Evolutionary conservation across 2,329 filamentous ascomycete species (phyloP).

Genomic region (Aspergillus viridinutans): DNA sequence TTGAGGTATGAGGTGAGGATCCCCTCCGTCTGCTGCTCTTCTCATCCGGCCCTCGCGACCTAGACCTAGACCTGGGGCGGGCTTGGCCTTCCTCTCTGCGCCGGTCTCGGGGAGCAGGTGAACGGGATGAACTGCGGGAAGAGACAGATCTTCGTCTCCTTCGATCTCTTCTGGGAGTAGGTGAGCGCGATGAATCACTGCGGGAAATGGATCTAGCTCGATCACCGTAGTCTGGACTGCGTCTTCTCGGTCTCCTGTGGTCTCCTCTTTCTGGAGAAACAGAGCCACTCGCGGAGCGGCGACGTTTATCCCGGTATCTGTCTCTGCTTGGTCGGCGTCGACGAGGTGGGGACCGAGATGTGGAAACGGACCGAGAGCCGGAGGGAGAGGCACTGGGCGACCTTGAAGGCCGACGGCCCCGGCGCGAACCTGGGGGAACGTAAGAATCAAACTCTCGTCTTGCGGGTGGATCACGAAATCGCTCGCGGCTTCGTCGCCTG

Average conservation of each 20-base stretch:
- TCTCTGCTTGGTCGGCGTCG: constrained; percentile 22
- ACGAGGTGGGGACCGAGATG: constrained; percentile 28
- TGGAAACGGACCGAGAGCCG: constrained; percentile 29
- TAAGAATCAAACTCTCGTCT: constrained; percentile 56
- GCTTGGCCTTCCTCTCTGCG: constrained; percentile 32
- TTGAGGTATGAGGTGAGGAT: constrained; percentile 42
- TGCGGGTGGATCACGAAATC: constrained; percentile 42
- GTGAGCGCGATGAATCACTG: constrained; percentile 52
- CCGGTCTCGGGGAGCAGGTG: constrained; percentile 29
- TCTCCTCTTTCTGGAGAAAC: constrained; percentile 37
- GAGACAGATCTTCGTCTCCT: constrained; percentile 38
- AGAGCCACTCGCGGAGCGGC: constrained; percentile 34
- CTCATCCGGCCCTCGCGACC: constrained; percentile 24
- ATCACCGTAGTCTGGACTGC: constrained; percentile 41
- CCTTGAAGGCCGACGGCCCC: constrained; percentile 36
- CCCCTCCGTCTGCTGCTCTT: constrained; percentile 37
- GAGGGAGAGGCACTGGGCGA: constrained; percentile 30
- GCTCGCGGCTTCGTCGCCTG: constrained; percentile 46
- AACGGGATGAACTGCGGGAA: constrained; percentile 34
- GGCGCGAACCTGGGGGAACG: constrained; percentile 45
- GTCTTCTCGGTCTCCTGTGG: constrained; percentile 32
- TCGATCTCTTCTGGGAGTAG: constrained; percentile 48
- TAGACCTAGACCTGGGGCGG: constrained; percentile 35
- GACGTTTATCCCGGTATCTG: constrained; percentile 26
- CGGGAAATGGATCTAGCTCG: constrained; percentile 48